Evolutionary conservation across 2,329 filamentous ascomycete genomes (phyloP), one percentile per base, ranked within the genome.

Genomic region (Phyllosticta citribraziliensis): DNA sequence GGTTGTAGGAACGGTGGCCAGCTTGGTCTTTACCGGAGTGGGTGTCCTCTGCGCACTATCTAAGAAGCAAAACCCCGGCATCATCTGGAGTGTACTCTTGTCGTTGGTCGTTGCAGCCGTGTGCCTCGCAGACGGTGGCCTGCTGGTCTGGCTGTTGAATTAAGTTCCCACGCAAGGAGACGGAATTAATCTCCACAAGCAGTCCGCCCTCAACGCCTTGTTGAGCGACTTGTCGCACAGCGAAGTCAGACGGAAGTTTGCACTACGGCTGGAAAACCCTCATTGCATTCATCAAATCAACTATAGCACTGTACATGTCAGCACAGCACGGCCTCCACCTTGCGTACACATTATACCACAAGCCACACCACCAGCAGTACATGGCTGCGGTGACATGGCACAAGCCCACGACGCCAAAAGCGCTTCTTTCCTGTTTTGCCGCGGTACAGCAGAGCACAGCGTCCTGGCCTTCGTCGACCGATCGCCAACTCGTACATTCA

Each of bases 1-100:
- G 1, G 79, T 88, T 1, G 78, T 89, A 51, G 88, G 88, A 10
- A 84, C 88, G 17, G 79, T 88, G 33, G 78, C 83, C 30, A 88
- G 86, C 64, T 70, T 91, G 51, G 79, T 85, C 63, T 85, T 85
- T 67, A 84, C 83, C 0, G 82, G 84, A 55, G 76, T 81, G 12
- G 87, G 80, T 0, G 76, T 89, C 6, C 83, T 81, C 35, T 79
- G 82, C 70, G 80, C 83, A 64, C 70, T 86, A 12, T 80, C 81
- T 57, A 78, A 84, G 40, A 73, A 76, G 51, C 78, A 80, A 56
- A 70, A 67, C 14, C 66, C 82, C 9, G 68, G 76, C 3, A 68
- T 78, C 58, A 55, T 75, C 22, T 78, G 80, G 58, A 76, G 78
- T 60, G 64, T 78, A 5, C 71, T 78, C 14, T 76, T 80, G 3